Conservation (phyloP, 352 stramenopile species). For the Globisporangium alternatum region DNA sequence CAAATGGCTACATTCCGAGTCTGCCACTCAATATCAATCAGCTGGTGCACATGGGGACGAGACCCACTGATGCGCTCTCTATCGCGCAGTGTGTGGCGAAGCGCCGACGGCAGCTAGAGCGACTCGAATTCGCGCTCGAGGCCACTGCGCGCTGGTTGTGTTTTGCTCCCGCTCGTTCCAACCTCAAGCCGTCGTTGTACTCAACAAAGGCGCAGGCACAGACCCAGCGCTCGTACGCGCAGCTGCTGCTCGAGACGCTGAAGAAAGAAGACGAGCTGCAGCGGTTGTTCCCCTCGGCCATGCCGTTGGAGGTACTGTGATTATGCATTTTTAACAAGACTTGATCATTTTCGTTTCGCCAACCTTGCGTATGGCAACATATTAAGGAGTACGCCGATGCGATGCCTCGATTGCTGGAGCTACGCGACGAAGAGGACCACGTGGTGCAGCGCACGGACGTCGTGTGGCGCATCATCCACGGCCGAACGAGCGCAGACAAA, state of each 20-base stretch:
- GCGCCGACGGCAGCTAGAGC: conserved; percentile 29
- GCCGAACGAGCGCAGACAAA: neutral
- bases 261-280: conserved; percentile 18
- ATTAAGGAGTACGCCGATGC: conserved; percentile 19
- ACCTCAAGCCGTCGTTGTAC: neutral
- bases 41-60: neutral
- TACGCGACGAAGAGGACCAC: conserved; percentile 30
- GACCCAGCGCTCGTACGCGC: conserved; percentile 22
- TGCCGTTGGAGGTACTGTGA: conserved; percentile 26
- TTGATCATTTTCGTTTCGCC: neutral
- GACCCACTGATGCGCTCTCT: conserved; percentile 15
- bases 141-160: conserved; percentile 22
- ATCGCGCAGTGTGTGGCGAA: conserved; percentile 31
- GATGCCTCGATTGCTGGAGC: conserved; percentile 29
- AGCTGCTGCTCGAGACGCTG: conserved; percentile 27
- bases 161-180: neutral
- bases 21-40: neutral
- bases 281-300: conserved; percentile 18
- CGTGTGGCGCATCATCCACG: conserved; percentile 4
- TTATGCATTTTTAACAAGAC: too few species aligned
- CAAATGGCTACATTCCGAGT: neutral
- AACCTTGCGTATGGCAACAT: neutral
- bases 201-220: neutral
- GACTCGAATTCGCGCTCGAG: conserved; percentile 26
- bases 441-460: conserved; percentile 21